A percentile compares a stretch with the other conserved stretches of the same genome.
Evolutionary conservation across 2,329 filamentous ascomycete species (phyloP).

Genomic region (Daldinia sp.): DNA sequence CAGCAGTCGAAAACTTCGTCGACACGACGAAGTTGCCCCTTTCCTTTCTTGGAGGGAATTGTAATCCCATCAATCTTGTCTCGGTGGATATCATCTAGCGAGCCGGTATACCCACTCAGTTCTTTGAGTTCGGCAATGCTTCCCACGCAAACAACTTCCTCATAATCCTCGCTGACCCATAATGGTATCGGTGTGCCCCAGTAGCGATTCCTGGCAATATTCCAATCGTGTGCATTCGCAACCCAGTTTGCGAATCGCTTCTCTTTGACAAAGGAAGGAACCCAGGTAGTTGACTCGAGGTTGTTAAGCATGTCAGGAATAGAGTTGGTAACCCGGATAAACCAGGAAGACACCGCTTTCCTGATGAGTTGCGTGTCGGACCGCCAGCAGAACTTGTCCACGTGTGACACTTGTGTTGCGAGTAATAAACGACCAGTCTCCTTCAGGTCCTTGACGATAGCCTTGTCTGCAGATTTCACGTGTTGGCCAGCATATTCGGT

Average conservation of each 20-base stretch:
- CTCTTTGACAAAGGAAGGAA: slow-evolving; percentile 90
- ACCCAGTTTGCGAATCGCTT: slow-evolving; percentile 94
- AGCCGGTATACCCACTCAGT: slow-evolving; percentile 86
- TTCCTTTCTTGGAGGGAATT: slow-evolving; percentile 89
- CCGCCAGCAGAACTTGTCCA: slow-evolving; percentile 92
- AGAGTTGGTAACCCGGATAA: slow-evolving; percentile 86
- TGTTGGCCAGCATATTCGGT: slow-evolving; percentile 86
- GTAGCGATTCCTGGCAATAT: slow-evolving; percentile 91
- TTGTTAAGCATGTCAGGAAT: slow-evolving; percentile 91
- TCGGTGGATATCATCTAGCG: slow-evolving; percentile 87
- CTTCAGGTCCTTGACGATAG: slow-evolving; percentile 91
- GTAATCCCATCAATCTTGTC: slow-evolving; percentile 95
- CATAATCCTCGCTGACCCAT: slow-evolving; percentile 90
- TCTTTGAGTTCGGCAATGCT: slow-evolving; percentile 86
- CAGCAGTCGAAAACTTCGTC: slow-evolving; percentile 96
- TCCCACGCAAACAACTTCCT: slow-evolving; percentile 87
- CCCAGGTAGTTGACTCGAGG: slow-evolving; percentile 91
- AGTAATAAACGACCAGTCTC: slow-evolving; percentile 80
- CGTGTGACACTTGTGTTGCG: slow-evolving; percentile 89
- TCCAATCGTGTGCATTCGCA: slow-evolving; percentile 91
- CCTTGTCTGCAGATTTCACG: slow-evolving; percentile 92
- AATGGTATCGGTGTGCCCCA: slow-evolving; percentile 95
- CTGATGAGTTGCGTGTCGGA: slow-evolving; percentile 97
- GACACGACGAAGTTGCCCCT: slow-evolving; percentile 82
- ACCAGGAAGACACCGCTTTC: slow-evolving; percentile 93